Evolutionary conservation across 148 eudicot species (phyloP), one percentile per base, ranked within the genome.

Genomic region (Rhododendron molle): DNA sequence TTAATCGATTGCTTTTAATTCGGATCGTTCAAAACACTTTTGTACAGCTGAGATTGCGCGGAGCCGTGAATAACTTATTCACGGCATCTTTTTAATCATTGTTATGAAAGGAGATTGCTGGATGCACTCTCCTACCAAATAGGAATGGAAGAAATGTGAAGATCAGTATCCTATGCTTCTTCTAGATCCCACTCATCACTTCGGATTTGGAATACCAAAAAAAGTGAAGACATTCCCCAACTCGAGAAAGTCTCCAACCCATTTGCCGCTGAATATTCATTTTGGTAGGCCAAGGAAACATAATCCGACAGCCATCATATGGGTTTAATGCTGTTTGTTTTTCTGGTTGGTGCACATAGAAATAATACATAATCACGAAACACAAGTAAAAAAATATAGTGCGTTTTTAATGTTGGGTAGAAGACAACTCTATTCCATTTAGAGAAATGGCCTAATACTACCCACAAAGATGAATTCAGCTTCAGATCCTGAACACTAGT

Each of bases 321-420:
- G 56, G 15, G 50, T 58, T 80, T 79, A 15, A 67, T 69, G 74
- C 60, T 38, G 36, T 83, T 69, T n/a, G 74, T 69, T 85, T 30
- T 84, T 36, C 44, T 56, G 72, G 86, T 78, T 47, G 58, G 80
- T 87, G 86, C 81, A 84, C 86, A 80, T 79, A 86, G 43, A 30
- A 13, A 85, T 83, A 67, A 69, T 87, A 83, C 21, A 15, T 46
- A 46, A 82, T 9, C 62, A 18, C 72, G 4, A 65, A 71, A 0
- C 73, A 10, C 30, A 9, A 0, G 0, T 67, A 10, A 13, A 32
- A 62, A 23, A 20, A 7, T 5, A 6, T 13, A 4, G 32, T 23
- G 28, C 2, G 36, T 28, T 13, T 65, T 2, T n/a, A 65, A 8
- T 65, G 71, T n/a, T 65, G 14, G 14, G 71, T 65, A 23, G 30